Evolutionary conservation across 2,329 filamentous ascomycete species (phyloP).

Genomic region (Talaromyces islandicus): DNA sequence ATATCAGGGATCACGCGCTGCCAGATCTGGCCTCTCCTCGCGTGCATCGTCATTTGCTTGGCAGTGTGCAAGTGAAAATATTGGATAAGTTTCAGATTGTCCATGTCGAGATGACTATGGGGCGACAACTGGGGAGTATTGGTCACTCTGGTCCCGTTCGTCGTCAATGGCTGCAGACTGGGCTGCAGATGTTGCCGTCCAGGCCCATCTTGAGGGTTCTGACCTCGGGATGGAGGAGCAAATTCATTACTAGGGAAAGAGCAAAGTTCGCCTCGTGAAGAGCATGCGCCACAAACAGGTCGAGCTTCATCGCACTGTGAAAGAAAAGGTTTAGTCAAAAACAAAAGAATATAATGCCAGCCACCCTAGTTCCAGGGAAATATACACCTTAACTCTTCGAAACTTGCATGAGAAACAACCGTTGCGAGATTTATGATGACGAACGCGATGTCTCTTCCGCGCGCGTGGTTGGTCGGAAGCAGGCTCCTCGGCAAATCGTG

Average conservation of each 20-base stretch:
- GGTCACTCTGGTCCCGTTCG: too few species aligned
- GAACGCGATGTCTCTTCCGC: background rate
- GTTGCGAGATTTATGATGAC: background rate
- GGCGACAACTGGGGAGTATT: too few species aligned
- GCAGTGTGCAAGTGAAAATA: background rate
- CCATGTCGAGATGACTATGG: too few species aligned
- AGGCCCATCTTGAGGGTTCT: too few species aligned
- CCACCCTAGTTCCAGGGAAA: too few species aligned
- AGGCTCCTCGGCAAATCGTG: too few species aligned
- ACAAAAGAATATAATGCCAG: background rate
- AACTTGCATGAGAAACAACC: background rate
- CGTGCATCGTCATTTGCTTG: background rate
- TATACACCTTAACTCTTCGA: background rate
- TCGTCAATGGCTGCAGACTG: too few species aligned
- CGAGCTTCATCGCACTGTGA: slow-evolving; percentile 1
- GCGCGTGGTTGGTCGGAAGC: background rate
- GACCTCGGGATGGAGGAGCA: too few species aligned
- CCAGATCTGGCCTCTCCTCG: background rate
- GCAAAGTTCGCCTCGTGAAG: background rate
- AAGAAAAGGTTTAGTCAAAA: too few species aligned
- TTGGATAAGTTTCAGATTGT: too few species aligned
- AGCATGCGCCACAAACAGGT: background rate
- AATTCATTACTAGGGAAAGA: too few species aligned
- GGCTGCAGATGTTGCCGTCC: too few species aligned
- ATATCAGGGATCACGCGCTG: background rate